phyloP scores from a whole-genome alignment of 768 basidiomycete species.

The Xerocomellus intermedius region DNA sequence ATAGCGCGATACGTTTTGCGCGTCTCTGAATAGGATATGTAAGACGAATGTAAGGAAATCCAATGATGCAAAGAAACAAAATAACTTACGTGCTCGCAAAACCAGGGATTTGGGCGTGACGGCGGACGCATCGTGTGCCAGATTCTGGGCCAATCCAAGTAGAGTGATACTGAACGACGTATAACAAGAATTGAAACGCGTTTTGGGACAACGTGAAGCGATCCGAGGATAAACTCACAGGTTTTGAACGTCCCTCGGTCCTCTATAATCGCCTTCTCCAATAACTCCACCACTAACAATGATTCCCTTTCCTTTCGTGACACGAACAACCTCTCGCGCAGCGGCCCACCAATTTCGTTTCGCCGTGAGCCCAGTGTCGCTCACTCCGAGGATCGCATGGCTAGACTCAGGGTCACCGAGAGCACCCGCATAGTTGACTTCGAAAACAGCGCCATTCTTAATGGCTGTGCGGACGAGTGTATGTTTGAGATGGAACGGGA shows the following conservation, averaged over 20 bases:
- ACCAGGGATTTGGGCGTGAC: conserved; percentile 64
- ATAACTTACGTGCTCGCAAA: conserved; percentile 64
- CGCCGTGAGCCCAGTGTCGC: conserved; percentile 50
- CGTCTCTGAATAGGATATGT: conserved; percentile 51
- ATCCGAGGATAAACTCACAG: conserved; percentile 46
- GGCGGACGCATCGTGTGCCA: conserved; percentile 60
- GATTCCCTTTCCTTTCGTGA: conserved; percentile 77
- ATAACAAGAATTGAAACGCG: background rate
- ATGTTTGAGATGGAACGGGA: conserved; percentile 80
- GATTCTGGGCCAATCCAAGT: conserved; percentile 66
- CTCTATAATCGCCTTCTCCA: conserved; percentile 61
- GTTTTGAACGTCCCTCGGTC: conserved; percentile 73
- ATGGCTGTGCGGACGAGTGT: conserved; percentile 79
- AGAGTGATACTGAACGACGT: conserved; percentile 53
- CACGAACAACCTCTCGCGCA: conserved; percentile 71
- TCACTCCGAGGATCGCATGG: conserved; percentile 45
- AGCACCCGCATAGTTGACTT: conserved; percentile 75
- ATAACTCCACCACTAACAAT: conserved; percentile 68
- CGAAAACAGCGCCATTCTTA: conserved; percentile 81
- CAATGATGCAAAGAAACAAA: background rate
- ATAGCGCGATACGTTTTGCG: conserved; percentile 80
- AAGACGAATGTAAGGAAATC: background rate
- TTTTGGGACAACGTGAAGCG: background rate
- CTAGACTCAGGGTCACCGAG: conserved; percentile 56
- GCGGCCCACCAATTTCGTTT: conserved; percentile 87